These are phyloP conservation scores for Fusarium odoratissimum DNA, from an alignment of 2,329 filamentous ascomycete species.

Conservation along the genomic window DNA sequence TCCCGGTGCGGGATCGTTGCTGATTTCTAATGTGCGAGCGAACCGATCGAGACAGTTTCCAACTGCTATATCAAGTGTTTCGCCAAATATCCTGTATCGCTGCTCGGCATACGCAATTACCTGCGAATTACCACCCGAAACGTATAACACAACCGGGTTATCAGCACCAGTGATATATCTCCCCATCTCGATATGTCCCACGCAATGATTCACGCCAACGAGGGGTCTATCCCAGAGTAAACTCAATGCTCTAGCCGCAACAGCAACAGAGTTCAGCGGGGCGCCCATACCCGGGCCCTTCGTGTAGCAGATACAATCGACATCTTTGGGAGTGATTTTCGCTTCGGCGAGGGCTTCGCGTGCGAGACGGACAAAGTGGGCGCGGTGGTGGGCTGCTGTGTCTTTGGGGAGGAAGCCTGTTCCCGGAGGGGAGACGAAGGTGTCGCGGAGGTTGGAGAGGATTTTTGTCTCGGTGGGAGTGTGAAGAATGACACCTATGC, in stretches of 20 bases:
- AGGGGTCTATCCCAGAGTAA: slow-evolving; percentile 90
- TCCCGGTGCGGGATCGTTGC: slow-evolving; percentile 95
- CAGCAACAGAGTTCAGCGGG: slow-evolving; percentile 85
- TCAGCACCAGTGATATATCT: slow-evolving; percentile 88
- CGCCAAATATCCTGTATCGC: slow-evolving; percentile 96
- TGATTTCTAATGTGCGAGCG: slow-evolving; percentile 88
- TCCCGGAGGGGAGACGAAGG: slow-evolving; percentile 90
- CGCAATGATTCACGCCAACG: slow-evolving; percentile 96
- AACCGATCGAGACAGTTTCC: slow-evolving; percentile 98
- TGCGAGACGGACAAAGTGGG: slow-evolving; percentile 85
- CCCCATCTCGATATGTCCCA: slow-evolving; percentile 99
- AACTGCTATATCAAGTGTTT: slow-evolving; percentile 96
- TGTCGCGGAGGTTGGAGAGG: slow-evolving; percentile 94
- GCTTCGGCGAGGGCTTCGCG: slow-evolving; percentile 82
- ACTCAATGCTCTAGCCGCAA: slow-evolving; percentile 83
- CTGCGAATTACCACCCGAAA: slow-evolving; percentile 95
- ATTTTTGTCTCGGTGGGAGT: slow-evolving; percentile 68
- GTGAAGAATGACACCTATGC: slow-evolving; percentile 91
- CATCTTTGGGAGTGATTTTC: slow-evolving; percentile 67
- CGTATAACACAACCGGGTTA: slow-evolving; percentile 96
- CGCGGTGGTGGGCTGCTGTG: slow-evolving; percentile 90
- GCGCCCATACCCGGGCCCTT: slow-evolving; percentile 97
- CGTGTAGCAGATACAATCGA: slow-evolving; percentile 96
- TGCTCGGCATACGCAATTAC: slow-evolving; percentile 96
- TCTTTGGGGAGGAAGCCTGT: slow-evolving; percentile 97